These are phyloP conservation scores for Fistulinella cinereoalba DNA, from an alignment of 1,284 basidiomycete genomes.

Conservation along the genomic window DNA sequence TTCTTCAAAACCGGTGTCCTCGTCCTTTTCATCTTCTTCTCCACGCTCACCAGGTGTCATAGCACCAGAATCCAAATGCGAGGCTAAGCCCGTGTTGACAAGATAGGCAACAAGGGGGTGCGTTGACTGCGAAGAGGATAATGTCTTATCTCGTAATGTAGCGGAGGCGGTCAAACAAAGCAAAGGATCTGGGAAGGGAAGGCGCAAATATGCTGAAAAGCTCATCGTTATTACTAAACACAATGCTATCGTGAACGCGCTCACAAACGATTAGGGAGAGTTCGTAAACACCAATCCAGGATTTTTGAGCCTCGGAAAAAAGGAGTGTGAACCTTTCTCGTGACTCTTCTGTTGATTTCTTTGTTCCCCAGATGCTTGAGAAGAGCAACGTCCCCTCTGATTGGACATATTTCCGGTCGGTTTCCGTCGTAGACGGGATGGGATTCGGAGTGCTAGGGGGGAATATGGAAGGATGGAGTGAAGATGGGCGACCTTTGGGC, in stretches of 20 bases:
- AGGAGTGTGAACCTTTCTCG: conserved; percentile 61
- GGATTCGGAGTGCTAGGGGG: conserved; percentile 77
- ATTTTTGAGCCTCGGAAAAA: conserved; percentile 53
- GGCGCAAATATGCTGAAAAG: conserved; percentile 63
- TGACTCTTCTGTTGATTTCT: conserved; percentile 38
- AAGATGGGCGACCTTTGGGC: conserved; percentile 32
- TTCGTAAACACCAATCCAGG: conserved; percentile 76
- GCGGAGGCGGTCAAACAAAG: conserved; percentile 78
- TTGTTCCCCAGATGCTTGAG: conserved; percentile 70
- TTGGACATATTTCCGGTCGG: conserved; percentile 69
- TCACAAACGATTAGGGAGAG: conserved; percentile 73
- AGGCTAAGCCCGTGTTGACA: conserved; percentile 31
- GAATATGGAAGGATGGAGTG: conserved; percentile 59
- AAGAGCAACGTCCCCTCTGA: conserved; percentile 74
- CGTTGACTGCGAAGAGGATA: conserved; percentile 50
- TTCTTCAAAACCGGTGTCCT: conserved; percentile 63
- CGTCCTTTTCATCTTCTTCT: conserved; percentile 33
- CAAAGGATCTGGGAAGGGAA: conserved; percentile 69
- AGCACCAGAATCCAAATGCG: conserved; percentile 17
- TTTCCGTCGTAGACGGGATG: conserved; percentile 62
- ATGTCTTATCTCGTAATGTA: conserved; percentile 71
- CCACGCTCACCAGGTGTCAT: conserved; percentile 22
- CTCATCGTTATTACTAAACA: background rate
- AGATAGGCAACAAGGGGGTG: conserved; percentile 50
- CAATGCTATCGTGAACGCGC: conserved; percentile 30